These are phyloP conservation scores for Candida chilensis DNA, from an alignment of 805 yeast species.

Conservation along the genomic window DNA sequence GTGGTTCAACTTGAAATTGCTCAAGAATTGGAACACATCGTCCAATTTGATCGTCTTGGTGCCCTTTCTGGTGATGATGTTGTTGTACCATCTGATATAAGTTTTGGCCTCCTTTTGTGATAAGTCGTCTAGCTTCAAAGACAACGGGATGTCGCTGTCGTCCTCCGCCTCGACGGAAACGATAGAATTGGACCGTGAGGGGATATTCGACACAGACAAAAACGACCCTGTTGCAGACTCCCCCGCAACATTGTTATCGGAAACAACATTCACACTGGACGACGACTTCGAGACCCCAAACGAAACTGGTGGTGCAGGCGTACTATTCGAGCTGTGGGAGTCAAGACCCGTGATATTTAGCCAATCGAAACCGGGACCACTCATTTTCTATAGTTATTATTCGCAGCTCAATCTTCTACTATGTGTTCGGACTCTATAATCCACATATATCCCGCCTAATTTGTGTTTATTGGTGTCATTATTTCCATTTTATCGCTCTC, in stretches of 20 bases:
- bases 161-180: conserved; percentile 11
- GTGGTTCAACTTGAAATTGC: conserved; percentile 61
- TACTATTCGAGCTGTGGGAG: conserved; percentile 7
- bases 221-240: no score
- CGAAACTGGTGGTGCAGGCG: conserved; percentile 44
- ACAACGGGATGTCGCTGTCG: conserved; percentile 44
- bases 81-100: conserved; percentile 90
- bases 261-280: neutral
- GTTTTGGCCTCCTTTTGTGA: conserved; percentile 75
- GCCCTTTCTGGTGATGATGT: conserved; percentile 64
- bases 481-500: no score
- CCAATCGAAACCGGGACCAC: conserved; percentile 42
- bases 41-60: conserved; percentile 56
- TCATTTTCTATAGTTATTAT: conserved; percentile 8
- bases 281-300: conserved; percentile 22
- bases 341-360: conserved; percentile 30
- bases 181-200: neutral
- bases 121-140: conserved; percentile 58
- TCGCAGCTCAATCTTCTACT: neutral
- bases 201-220: neutral
- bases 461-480: no score
- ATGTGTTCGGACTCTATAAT: neutral
- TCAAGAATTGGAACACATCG: conserved; percentile 74
- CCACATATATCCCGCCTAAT: no score
- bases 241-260: no score